Base-by-base conservation (phyloP, 805 yeast species). In the Candida verbasci region DNA sequence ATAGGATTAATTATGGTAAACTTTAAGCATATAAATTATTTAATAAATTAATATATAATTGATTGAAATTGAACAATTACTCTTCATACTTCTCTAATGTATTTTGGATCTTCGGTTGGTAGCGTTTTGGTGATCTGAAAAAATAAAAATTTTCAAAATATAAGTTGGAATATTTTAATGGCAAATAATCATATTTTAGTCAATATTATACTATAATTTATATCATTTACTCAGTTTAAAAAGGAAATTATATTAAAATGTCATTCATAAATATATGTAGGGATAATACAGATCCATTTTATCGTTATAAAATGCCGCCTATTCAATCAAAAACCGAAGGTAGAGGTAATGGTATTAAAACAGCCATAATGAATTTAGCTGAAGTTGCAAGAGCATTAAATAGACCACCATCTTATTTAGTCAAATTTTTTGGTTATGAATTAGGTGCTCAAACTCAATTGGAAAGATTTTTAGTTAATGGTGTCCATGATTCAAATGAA, bases 221-320 rank as follows among this genome's bases (percentile, higher is more conserved):
- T 9, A 21, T 31, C 11, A n/a, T 18, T 16, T 20, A 17, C 22
- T 9, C 26, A 21, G 21, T 15, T 4, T 23, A 20, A 25, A 28
- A 28, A 5, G 17, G 4, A 14, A 8, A 23, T 15, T 15, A 18
- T 16, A 12, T 17, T 15, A 47, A 23, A 29, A 87, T 87, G 96
- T 84, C 96, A 38, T 71, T 80, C 50, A 82, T 91, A 58, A 91
- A 93, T 65, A 91, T 93, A 54, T 82, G 95, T 65, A 88, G 98
- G 73, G 96, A 88, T 57, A 93, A 91, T 72, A 80, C 84, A 55
- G 98, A 93, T 71, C 97, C 97, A 30, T 93, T 93, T 65, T 93
- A 93, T 80, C 96, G 98, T 72, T 93, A 93, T 68, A 93, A 93
- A 72, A 93, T 93, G 98, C 98, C 98, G 58, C 84, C 94, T 29